phyloP scores from a whole-genome alignment of 306 rosid species.

The Dalbergia cochinchinensis region DNA sequence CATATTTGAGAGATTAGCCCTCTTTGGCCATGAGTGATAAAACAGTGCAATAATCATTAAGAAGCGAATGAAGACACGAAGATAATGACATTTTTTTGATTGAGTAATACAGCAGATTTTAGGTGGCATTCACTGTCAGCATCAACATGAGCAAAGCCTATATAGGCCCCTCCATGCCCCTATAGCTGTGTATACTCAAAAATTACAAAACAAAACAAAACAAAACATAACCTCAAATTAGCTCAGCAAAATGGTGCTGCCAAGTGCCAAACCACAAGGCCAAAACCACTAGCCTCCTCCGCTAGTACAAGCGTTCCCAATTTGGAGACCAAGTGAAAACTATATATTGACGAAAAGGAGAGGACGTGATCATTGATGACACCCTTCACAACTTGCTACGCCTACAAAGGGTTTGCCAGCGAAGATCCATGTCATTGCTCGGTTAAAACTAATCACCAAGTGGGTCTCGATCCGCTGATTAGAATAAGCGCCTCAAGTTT shows the following conservation, averaged over 20 bases:
- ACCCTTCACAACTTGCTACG: slow-evolving; percentile 1
- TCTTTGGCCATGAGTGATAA: slow-evolving; percentile 35
- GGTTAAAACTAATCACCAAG: slow-evolving; percentile 33
- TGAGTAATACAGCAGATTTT: slow-evolving; percentile 3
- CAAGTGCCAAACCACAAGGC: neutral
- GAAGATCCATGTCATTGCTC: slow-evolving; percentile 28
- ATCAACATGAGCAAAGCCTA: slow-evolving; percentile 13
- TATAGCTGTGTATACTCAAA: no score
- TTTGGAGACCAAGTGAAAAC: neutral
- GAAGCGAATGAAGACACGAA: slow-evolving; percentile 22
- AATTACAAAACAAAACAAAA: neutral
- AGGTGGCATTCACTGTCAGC: slow-evolving; percentile 26
- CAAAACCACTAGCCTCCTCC: neutral
- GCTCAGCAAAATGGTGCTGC: neutral
- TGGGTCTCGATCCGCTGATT: no score
- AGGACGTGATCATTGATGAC: slow-evolving; percentile 38
- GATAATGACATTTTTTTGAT: slow-evolving; percentile 40
- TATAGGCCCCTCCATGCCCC: neutral
- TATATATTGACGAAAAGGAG: neutral
- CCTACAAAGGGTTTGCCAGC: slow-evolving; percentile 43
- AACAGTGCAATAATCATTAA: slow-evolving; percentile 35
- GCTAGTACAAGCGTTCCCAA: neutral
- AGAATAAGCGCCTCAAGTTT: slow-evolving; percentile 13
- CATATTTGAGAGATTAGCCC: slow-evolving; percentile 30
- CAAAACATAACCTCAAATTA: neutral